Evolutionary conservation across 2,329 filamentous ascomycete species (phyloP).

Genomic region (Calonectria multiphialidica): DNA sequence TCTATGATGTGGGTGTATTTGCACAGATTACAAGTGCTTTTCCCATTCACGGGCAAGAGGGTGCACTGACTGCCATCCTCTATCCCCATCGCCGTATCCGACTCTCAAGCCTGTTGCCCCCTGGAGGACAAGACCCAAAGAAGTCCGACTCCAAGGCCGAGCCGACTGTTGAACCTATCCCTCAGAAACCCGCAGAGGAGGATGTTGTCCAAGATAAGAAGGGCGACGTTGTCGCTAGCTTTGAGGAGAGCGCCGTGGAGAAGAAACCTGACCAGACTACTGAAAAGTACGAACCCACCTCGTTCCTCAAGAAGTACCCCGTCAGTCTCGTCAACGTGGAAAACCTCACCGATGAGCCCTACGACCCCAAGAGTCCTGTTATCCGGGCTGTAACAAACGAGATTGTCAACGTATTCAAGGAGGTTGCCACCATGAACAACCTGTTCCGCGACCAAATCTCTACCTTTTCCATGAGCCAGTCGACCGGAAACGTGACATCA

Average conservation of each 20-base stretch:
- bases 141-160: constrained; percentile 65
- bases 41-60: constrained; percentile 87
- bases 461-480: constrained; percentile 95
- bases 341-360: constrained; percentile 88
- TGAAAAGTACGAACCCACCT: constrained; percentile 84
- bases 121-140: constrained; percentile 64
- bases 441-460: constrained; percentile 98
- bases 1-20: constrained; percentile 96
- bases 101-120: constrained; percentile 85
- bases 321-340: constrained; percentile 97
- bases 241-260: constrained; percentile 84
- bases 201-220: constrained; percentile 74
- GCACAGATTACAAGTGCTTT: constrained; percentile 98
- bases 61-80: constrained; percentile 89
- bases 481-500: constrained; percentile 92
- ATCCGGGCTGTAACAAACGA: constrained; percentile 95
- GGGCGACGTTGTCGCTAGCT: constrained; percentile 96
- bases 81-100: constrained; percentile 97
- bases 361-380: constrained; percentile 89
- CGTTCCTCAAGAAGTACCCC: constrained; percentile 90
- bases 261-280: constrained; percentile 63
- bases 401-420: constrained; percentile 99
- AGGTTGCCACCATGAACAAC: constrained; percentile 92
- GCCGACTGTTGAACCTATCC: constrained; percentile 69
- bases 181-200: constrained; percentile 65